Base-by-base conservation (phyloP, 73 alveolate species). In the Urostyla sp. region DNA sequence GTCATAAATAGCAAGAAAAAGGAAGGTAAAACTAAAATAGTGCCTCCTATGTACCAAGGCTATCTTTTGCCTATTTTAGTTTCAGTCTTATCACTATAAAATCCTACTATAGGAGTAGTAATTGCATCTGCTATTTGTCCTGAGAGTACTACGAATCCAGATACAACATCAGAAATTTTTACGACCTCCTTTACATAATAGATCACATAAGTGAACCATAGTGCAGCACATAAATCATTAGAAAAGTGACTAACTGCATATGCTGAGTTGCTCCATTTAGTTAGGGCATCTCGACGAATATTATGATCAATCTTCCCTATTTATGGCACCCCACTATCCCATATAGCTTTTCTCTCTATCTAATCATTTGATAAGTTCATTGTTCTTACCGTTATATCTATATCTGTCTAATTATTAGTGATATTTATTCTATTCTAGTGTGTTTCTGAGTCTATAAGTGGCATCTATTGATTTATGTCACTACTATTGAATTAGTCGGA, bases 111-210 rank as follows among this genome's bases (percentile, higher is more conserved):
- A 20, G 96, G 96, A 18, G 98, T 94, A 4, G 91, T 91, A 6
- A 91, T 58, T 18, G 95, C 97, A 72, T 94, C 98, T 15, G 96
- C 91, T 0, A 91, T 45, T 58, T 94, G 85, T 5, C 98, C 98
- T n/a, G 92, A 66, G n/a, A 94, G 55, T 63, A 92, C 80, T 21
- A 85, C 90, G 66, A 78, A 31, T 7, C 82, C 76, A 1, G 81
- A 44, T 23, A 20, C 24, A 7, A 21, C 80, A 18, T 7, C 15
- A 18, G 20, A 30, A 13, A 77, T 27, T 26, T 23, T 28, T 11
- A 77, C 67, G n/a, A 77, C 74, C 10, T 60, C 52, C 26, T 77
- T 6, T 16, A 77, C 16, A 31, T 54, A 84, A 67, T 59, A 84
- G 21, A 84, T 44, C 44, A 58, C 28, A 48, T 84, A 84, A 45